Conservation (phyloP, 2,329 filamentous ascomycete genomes). For the Cordyceps tenuipes region DNA sequence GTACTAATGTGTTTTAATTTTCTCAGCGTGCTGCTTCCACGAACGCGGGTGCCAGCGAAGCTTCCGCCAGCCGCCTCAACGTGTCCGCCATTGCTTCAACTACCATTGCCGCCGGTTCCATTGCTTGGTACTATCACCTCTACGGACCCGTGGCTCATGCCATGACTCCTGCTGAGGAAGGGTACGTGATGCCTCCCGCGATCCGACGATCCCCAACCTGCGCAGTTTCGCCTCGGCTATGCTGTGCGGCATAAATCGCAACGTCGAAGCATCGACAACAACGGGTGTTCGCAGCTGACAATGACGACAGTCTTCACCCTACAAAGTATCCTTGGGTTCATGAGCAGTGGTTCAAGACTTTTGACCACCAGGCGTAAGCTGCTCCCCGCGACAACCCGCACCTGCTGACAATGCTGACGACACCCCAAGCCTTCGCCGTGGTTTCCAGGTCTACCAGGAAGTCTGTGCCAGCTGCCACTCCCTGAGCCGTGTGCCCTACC, state of each 20-base stretch:
- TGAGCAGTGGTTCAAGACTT: constrained; percentile 84
- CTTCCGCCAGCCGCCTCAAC: constrained; percentile 72
- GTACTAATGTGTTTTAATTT: constrained; percentile 29
- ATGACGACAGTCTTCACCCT: constrained; percentile 66
- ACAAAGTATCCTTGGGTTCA: constrained; percentile 96
- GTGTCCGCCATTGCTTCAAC: constrained; percentile 81
- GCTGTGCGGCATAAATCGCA: constrained; percentile 13
- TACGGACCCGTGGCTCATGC: constrained; percentile 84
- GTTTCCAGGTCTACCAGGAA: constrained; percentile 98
- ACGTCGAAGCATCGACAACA: not conserved
- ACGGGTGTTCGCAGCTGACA: constrained; percentile 19
- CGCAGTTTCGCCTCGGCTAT: not conserved
- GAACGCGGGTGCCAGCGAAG: constrained; percentile 62
- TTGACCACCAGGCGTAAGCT: constrained; percentile 89
- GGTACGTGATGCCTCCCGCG: constrained; percentile 57
- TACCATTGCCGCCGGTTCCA: constrained; percentile 75
- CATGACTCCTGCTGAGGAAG: constrained; percentile 91
- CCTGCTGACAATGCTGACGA: not conserved
- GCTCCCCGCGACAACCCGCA: not conserved
- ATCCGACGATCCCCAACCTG: not conserved
- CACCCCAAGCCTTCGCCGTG: constrained; percentile 75
- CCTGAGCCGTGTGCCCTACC: constrained; percentile 87
- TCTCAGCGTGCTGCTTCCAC: constrained; percentile 60
- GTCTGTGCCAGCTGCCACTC: constrained; percentile 98
- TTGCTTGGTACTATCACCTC: constrained; percentile 96